phyloP scores from a whole-genome alignment of 208 protist species.

The Blechomonas ayalai region DNA sequence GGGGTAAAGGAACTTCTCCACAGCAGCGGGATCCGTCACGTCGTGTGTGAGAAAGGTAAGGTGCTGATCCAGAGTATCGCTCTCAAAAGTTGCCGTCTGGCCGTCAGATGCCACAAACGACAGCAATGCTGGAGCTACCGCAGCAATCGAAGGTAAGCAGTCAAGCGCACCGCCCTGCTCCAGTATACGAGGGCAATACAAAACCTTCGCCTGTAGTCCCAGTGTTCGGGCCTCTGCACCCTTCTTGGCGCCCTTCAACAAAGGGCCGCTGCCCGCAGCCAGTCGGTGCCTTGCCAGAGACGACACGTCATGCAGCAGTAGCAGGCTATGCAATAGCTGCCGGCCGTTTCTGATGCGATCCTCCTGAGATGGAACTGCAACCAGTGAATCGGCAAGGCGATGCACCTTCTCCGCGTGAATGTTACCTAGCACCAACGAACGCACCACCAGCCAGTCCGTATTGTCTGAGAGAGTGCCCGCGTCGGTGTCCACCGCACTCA shows the following conservation, averaged over 20 bases:
- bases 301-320: slow-evolving; percentile 66
- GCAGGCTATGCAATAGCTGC: slow-evolving; percentile 41
- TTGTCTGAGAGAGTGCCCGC: slow-evolving; percentile 48
- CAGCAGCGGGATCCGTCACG: slow-evolving; percentile 6
- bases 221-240: neutral
- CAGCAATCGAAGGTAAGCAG: slow-evolving; percentile 30
- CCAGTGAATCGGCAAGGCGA: slow-evolving; percentile 37
- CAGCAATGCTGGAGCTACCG: slow-evolving; percentile 23
- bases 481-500: slow-evolving; percentile 8
- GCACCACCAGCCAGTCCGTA: slow-evolving; percentile 60
- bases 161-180: slow-evolving; percentile 2
- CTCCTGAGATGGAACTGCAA: slow-evolving; percentile 27
- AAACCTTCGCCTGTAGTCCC: neutral
- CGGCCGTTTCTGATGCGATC: slow-evolving; percentile 29
- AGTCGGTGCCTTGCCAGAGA: slow-evolving; percentile 31
- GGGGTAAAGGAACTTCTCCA: slow-evolving; percentile 57
- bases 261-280: slow-evolving; percentile 10
- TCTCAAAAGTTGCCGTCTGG: slow-evolving; percentile 6
- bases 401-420: slow-evolving; percentile 55
- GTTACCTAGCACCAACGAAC: slow-evolving; percentile 63
- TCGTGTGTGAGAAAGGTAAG: slow-evolving; percentile 7
- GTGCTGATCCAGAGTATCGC: slow-evolving; percentile 11
- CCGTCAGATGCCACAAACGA: slow-evolving; percentile 26
- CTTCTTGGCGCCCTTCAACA: slow-evolving; percentile 33
- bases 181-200: slow-evolving; percentile 3